Evolutionary conservation across 495 filamentous ascomycete genomes (phyloP), one percentile per base, ranked within the genome.

Genomic region (Peziza echinospora): DNA sequence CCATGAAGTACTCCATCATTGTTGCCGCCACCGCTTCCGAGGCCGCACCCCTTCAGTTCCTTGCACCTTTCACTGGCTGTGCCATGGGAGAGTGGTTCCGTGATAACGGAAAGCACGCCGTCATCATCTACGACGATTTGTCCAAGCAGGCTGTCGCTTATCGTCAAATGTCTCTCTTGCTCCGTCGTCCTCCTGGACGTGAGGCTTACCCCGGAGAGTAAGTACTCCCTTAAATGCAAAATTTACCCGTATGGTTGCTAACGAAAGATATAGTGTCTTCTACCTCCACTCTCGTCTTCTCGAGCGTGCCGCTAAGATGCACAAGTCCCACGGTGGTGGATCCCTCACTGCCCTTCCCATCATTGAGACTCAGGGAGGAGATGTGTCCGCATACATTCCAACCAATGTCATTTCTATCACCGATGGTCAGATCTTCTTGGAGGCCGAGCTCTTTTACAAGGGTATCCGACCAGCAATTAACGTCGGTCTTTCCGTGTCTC

Each of bases 321-420:
- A 73, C 75, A 76, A 87, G 66, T 93, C 83, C 68, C 82, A 78
- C 67, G 91, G 91, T 63, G 82, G 80, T 67, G 89, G 89, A 61
- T 96, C 89, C 56, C 72, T 97, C 62, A 97, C 89, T 66, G 91
- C 91, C 53, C 80, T 97, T 43, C 89, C 89, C 65, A 69, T 97
- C 70, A 97, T 97, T 64, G 89, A 97, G 74, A 97, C 89, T 66
- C 91, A 96, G 74, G 89, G 89, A 80, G 89, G 89, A 82, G 89
- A 97, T 69, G 89, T 97, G 67, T 96, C 91, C 60, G 89, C 89
- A 57, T 97, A 96, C 70, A 97, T 97, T 75, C 89, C 89, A 62
- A 97, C 89, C 71, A 97, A 97, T 73, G 89, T 97, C 72, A 97
- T 97, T 76, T 96, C 91, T 63, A 97, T 97, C 62, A 97, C 89